phyloP scores from a whole-genome alignment of 129 eudicot genomes.

The Pittosporum tobira region DNA sequence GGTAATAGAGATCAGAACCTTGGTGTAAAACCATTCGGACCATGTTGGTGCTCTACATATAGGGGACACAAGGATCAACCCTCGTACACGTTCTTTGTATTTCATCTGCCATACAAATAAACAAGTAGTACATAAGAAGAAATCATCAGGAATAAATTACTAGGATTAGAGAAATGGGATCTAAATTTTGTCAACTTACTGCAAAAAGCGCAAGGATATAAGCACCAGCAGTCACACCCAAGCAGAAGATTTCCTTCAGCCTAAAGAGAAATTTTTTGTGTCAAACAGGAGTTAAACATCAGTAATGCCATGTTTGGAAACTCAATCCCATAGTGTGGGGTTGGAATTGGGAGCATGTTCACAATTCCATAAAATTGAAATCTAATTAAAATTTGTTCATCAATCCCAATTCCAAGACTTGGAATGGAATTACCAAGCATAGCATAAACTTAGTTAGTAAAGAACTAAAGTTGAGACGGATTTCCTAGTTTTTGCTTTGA shows the following conservation, averaged over 20 bases:
- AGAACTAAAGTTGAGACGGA: too few species aligned
- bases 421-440: too few species aligned
- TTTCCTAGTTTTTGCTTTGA: too few species aligned
- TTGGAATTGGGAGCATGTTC: too few species aligned
- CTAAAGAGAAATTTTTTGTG: background rate
- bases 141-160: background rate
- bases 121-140: background rate
- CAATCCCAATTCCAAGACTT: too few species aligned
- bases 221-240: constrained; percentile 22
- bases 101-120: constrained; percentile 1
- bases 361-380: too few species aligned
- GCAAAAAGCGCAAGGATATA: constrained; percentile 15
- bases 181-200: constrained; percentile 6
- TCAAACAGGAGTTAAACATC: background rate
- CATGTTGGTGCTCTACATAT: constrained; percentile 15
- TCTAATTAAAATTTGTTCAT: too few species aligned
- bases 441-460: too few species aligned
- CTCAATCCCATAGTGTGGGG: too few species aligned
- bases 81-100: constrained; percentile 8
- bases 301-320: too few species aligned
- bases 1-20: constrained; percentile 5
- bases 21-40: constrained; percentile 14
- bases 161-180: background rate
- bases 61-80: constrained; percentile 18
- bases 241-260: constrained; percentile 8